Base-by-base conservation (phyloP, 2,329 filamentous ascomycete species). In the Fusarium haematococcum region DNA sequence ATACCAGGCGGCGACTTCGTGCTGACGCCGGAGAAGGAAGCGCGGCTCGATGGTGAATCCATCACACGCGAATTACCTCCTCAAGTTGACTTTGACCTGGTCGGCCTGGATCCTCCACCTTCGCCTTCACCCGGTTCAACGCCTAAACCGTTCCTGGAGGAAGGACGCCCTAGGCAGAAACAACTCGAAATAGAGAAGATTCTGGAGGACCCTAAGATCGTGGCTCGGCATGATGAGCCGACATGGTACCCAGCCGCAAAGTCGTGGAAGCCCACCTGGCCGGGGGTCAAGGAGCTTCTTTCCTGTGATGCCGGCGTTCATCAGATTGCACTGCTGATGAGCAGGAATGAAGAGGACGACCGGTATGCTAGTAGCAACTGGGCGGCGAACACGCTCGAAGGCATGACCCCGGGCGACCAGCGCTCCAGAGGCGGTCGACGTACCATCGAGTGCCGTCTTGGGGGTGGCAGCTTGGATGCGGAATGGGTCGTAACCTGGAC, bases 381-480 rank as follows among this genome's bases (percentile, higher is more conserved):
- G 76, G 52, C 78, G 81, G 59, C 13, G 20, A 13, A 27, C 56
- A n/a, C 73, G 6, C 6, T 20, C 41, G 14, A 23, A 57, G 45
- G 35, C 61, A 16, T 27, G 52, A 43, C 11, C 2, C 20, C 8
- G 2, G 59, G 23, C 16, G 5, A 33, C 6, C 4, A 6, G 9
- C 16, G 16, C 25, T n/a, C 25, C 25, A 13, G 6, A 16, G 3
- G 5, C 14, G 3, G 23, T 16, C 25, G 11, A 6, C 25, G 52
- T 56, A 82, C 80, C 13, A 23, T 86, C 54, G 84, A 86, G 78
- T 82, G 83, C 60, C 83, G 84, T 52, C 81, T 83, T 70, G 84
- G 80, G 0, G 71, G 64, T 8, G 82, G 83, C 1, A 77, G 80
- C 4, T 65, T 86, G 16, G 78, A 84, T 45, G 70, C 80, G 10